phyloP scores from a whole-genome alignment of 805 yeast genomes.

The Lipomyces kockii region DNA sequence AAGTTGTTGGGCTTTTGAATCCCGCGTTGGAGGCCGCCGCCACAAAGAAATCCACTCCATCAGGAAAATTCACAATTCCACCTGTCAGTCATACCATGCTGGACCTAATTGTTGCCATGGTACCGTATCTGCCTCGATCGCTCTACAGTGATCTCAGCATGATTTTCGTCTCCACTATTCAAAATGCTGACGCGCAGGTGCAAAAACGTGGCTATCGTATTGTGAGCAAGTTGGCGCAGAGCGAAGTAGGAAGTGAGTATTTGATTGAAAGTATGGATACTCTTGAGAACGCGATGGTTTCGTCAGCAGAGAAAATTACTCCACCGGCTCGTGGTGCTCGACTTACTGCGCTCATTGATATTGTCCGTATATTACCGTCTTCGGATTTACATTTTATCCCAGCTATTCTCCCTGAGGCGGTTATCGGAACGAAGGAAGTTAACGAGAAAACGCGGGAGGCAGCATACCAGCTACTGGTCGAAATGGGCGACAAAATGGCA shows the following conservation, averaged over 20 bases:
- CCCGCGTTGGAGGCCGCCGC: conserved; percentile 56
- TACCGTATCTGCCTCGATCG: conserved; percentile 74
- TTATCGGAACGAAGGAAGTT: conserved; percentile 85
- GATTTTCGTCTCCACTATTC: conserved; percentile 74
- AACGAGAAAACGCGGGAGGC: conserved; percentile 89
- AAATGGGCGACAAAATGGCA: conserved; percentile 79
- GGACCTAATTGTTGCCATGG: conserved; percentile 87
- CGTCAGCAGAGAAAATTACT: conserved; percentile 50
- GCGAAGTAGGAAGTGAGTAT: conserved; percentile 64
- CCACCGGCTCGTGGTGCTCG: conserved; percentile 77
- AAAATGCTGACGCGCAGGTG: conserved; percentile 37
- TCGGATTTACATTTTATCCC: conserved; percentile 78
- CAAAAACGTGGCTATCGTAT: conserved; percentile 39
- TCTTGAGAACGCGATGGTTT: conserved; percentile 50
- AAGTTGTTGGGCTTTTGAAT: conserved; percentile 79
- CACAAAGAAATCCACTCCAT: conserved; percentile 44
- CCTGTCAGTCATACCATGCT: conserved; percentile 80
- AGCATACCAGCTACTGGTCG: conserved; percentile 73
- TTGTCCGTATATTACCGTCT: conserved; percentile 66
- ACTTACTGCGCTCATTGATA: conserved; percentile 64
- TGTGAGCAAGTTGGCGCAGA: conserved; percentile 68
- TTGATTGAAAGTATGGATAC: conserved; percentile 58
- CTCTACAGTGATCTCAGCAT: conserved; percentile 74
- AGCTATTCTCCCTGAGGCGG: conserved; percentile 80
- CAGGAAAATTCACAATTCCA: conserved; percentile 48